These are phyloP conservation scores for Pythium guiyangense DNA, from an alignment of 352 stramenopile genomes.

Conservation along the genomic window DNA sequence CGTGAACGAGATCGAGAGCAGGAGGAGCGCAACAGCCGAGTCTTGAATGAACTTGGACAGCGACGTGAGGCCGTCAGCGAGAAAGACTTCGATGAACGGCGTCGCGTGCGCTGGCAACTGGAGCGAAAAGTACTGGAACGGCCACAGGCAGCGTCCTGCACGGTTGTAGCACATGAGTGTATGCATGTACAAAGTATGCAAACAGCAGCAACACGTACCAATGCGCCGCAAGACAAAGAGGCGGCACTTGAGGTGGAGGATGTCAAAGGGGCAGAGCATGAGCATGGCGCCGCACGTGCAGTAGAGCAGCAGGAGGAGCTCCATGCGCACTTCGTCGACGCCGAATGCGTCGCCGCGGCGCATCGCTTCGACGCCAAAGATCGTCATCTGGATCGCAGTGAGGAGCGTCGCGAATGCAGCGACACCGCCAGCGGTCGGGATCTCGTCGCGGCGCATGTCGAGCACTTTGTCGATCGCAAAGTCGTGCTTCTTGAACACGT, in stretches of 20 bases:
- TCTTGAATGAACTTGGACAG: slow-evolving; percentile 85
- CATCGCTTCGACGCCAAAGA: slow-evolving; percentile 45
- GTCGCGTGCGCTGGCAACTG: slow-evolving; percentile 44
- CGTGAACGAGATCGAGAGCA: slow-evolving; percentile 55
- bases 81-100: slow-evolving; percentile 76
- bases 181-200: neutral
- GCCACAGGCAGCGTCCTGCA: slow-evolving; percentile 46
- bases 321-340: slow-evolving; percentile 55
- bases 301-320: slow-evolving; percentile 68
- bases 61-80: slow-evolving; percentile 77
- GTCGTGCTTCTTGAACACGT: slow-evolving; percentile 52
- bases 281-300: slow-evolving; percentile 32
- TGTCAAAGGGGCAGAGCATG: slow-evolving; percentile 60
- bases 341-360: slow-evolving; percentile 38
- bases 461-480: slow-evolving; percentile 66
- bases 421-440: slow-evolving; percentile 41
- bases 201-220: no score
- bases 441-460: slow-evolving; percentile 59
- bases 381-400: slow-evolving; percentile 36
- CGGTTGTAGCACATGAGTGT: no score
- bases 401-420: slow-evolving; percentile 32
- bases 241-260: slow-evolving; percentile 64
- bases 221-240: slow-evolving; percentile 52
- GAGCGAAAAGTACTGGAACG: slow-evolving; percentile 60
- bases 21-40: slow-evolving; percentile 48